phyloP scores from a whole-genome alignment of 1,284 basidiomycete genomes.

The Pterulicium gracile region DNA sequence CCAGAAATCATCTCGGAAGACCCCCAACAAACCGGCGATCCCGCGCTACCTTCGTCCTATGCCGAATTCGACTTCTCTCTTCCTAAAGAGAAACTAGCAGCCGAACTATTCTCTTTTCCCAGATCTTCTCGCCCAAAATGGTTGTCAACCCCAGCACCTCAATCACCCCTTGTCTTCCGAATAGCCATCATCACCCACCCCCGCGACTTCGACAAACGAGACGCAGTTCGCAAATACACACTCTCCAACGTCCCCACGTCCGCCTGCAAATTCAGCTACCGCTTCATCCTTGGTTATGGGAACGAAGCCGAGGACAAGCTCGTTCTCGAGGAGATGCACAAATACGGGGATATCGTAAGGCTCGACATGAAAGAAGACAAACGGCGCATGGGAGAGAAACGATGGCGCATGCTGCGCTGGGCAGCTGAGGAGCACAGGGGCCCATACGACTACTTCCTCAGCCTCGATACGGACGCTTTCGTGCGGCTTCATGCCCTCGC shows the following conservation, averaged over 20 bases:
- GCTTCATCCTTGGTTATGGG: neutral
- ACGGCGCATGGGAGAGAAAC: neutral
- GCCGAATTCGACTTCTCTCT: neutral
- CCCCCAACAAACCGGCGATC: no score
- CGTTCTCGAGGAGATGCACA: neutral
- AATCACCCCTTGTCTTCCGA: neutral
- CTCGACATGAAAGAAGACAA: neutral
- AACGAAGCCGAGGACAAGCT: neutral
- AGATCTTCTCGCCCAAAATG: neutral
- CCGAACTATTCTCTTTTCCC: neutral
- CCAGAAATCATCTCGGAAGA: neutral
- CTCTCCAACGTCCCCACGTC: neutral
- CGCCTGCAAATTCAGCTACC: neutral
- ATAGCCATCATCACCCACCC: conserved; percentile 1
- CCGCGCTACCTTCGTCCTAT: neutral
- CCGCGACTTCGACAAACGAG: neutral
- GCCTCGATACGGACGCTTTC: conserved; percentile 1
- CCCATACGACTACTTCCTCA: conserved; percentile 2
- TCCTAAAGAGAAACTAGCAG: neutral
- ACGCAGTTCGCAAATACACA: neutral
- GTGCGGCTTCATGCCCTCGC: conserved; percentile 1
- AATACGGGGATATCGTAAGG: neutral
- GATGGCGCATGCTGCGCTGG: neutral
- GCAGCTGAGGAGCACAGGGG: neutral
- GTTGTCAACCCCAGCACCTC: neutral